Evolutionary conservation across 1,139 yeast species (phyloP).

Genomic region (Yamadazyma jaroonii): DNA sequence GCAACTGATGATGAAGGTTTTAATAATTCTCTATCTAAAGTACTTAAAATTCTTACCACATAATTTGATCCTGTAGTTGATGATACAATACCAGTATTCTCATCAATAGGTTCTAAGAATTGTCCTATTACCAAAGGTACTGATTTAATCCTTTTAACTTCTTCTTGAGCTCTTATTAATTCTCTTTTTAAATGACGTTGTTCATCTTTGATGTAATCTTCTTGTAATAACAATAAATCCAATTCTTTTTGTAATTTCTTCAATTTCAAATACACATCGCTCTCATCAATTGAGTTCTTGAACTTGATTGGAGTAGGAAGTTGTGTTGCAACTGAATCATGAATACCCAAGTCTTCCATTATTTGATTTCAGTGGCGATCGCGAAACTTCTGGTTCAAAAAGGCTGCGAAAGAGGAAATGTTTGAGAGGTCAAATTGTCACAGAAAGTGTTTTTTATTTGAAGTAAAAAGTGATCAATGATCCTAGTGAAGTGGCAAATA

Average conservation of each 20-base stretch:
- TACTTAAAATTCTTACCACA: slow-evolving; percentile 90
- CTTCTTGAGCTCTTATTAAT: slow-evolving; percentile 95
- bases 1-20: slow-evolving; percentile 97
- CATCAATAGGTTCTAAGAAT: slow-evolving; percentile 95
- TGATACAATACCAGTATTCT: slow-evolving; percentile 93
- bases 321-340: slow-evolving; percentile 17
- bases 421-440: no score
- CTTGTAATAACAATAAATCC: slow-evolving; percentile 81
- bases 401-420: neutral
- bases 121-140: slow-evolving; percentile 98
- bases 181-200: slow-evolving; percentile 95
- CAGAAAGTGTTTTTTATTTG: neutral
- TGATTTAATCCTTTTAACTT: slow-evolving; percentile 93
- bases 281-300: slow-evolving; percentile 24
- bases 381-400: neutral
- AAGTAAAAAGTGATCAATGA: neutral
- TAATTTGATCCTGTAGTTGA: slow-evolving; percentile 97
- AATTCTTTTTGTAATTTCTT: slow-evolving; percentile 88
- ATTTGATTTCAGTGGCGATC: slow-evolving; percentile 3
- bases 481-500: slow-evolving; percentile 1
- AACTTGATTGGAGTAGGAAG: slow-evolving; percentile 10
- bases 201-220: slow-evolving; percentile 95
- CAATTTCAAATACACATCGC: slow-evolving; percentile 77
- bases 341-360: slow-evolving; percentile 31
- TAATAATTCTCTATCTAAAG: slow-evolving; percentile 89